Percentiles rank a stretch among this genome's conserved stretches.
Evolutionary conservation across 2,329 filamentous ascomycete genomes (phyloP).

Genomic region (Aspergillus nomiae): DNA sequence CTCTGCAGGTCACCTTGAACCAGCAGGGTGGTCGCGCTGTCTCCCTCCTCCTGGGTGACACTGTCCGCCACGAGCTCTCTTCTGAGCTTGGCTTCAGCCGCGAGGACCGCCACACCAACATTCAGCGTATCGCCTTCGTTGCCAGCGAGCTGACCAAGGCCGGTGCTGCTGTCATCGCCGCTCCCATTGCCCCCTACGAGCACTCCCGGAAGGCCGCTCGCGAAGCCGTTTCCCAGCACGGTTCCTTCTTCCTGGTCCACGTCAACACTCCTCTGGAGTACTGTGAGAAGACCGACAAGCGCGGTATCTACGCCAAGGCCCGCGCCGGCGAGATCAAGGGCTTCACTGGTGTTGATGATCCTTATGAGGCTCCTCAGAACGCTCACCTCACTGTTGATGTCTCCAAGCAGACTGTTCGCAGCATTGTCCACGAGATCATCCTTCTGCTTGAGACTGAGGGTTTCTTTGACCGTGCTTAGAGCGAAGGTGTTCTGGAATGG

Average conservation of each 20-base stretch:
- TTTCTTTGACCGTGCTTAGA: conserved; percentile 68
- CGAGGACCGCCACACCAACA: conserved; percentile 91
- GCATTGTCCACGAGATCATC: conserved; percentile 95
- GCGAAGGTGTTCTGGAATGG: conserved; percentile 14
- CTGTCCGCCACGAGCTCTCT: conserved; percentile 87
- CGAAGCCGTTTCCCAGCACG: conserved; percentile 78
- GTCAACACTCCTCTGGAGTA: conserved; percentile 90
- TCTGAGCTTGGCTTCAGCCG: conserved; percentile 93
- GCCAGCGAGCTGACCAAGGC: conserved; percentile 91
- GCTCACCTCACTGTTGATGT: conserved; percentile 82
- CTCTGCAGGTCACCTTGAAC: conserved; percentile 94
- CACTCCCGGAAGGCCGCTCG: conserved; percentile 73
- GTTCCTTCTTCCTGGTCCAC: conserved; percentile 92
- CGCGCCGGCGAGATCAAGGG: conserved; percentile 91
- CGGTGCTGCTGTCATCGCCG: conserved; percentile 91
- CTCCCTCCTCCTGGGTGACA: conserved; percentile 92
- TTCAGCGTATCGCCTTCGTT: conserved; percentile 94
- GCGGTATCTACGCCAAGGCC: conserved; percentile 83
- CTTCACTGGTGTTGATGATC: conserved; percentile 97
- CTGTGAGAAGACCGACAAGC: conserved; percentile 92
- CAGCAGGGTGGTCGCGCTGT: conserved; percentile 96
- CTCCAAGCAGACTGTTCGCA: conserved; percentile 84
- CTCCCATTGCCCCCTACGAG: conserved; percentile 93
- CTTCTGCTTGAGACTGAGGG: conserved; percentile 87
- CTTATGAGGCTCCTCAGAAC: conserved; percentile 83